Conservation (phyloP, 345 rosid species). For the Reutealis trisperma region DNA sequence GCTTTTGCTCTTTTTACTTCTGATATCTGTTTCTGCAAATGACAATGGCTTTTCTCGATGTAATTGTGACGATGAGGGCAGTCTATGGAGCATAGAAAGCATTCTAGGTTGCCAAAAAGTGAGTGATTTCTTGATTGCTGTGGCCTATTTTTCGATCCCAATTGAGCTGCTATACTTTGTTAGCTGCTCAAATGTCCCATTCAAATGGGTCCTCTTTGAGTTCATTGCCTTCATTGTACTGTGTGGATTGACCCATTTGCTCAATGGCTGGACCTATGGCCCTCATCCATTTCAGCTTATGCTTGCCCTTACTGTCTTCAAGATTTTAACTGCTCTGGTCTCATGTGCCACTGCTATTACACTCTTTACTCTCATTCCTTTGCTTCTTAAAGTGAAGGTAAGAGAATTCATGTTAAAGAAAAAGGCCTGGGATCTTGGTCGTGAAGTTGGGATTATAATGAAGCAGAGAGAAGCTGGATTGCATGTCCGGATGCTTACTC, state of each 20-base stretch:
- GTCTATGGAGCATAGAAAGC: slow-evolving; percentile 75
- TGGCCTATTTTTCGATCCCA: slow-evolving; percentile 94
- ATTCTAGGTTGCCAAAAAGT: slow-evolving; percentile 79
- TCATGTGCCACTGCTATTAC: slow-evolving; percentile 96
- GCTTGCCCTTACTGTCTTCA: slow-evolving; percentile 89
- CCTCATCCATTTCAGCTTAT: slow-evolving; percentile 81
- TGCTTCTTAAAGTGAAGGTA: slow-evolving; percentile 90
- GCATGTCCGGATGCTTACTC: slow-evolving; percentile 95
- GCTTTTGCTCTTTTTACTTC: slow-evolving; percentile 48
- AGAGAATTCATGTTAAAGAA: slow-evolving; percentile 91
- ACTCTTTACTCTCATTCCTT: slow-evolving; percentile 81
- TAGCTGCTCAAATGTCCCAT: slow-evolving; percentile 91
- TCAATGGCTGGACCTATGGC: slow-evolving; percentile 89
- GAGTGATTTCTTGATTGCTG: slow-evolving; percentile 91
- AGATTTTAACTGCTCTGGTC: slow-evolving; percentile 89
- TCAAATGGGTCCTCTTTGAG: slow-evolving; percentile 94
- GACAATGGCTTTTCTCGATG: slow-evolving; percentile 56
- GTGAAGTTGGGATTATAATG: slow-evolving; percentile 90
- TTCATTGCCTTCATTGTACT: slow-evolving; percentile 98
- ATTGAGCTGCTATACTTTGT: slow-evolving; percentile 91
- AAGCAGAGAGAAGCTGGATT: slow-evolving; percentile 79
- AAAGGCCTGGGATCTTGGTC: slow-evolving; percentile 84
- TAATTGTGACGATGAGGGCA: slow-evolving; percentile 89
- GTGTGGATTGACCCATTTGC: slow-evolving; percentile 95
- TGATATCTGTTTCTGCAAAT: slow-evolving; percentile 40